Conservation (phyloP, 2,329 filamentous ascomycete species). For the Pseudogymnoascus pannorum region DNA sequence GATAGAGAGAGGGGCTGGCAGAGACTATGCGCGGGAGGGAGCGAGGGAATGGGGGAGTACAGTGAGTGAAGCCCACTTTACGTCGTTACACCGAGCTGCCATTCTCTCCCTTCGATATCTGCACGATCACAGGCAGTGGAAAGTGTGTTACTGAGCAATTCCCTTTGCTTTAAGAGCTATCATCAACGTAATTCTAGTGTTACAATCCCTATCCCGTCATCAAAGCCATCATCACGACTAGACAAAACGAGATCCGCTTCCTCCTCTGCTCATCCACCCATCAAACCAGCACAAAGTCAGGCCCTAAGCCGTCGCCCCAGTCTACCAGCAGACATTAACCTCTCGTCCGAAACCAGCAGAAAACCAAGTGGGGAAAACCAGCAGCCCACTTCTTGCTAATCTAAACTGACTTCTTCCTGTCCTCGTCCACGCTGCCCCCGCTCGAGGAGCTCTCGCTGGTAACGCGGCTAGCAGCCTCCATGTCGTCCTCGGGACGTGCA, state of each 20-base stretch:
- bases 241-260: background rate
- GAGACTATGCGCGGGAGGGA: background rate
- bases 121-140: background rate
- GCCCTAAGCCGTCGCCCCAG: background rate
- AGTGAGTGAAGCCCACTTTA: background rate
- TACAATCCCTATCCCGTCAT: background rate
- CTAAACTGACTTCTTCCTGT: constrained; percentile 39
- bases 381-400: background rate
- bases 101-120: background rate
- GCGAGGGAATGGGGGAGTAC: background rate
- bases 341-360: background rate
- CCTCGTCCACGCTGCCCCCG: constrained; percentile 26
- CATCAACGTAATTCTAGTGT: background rate
- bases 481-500: constrained; percentile 33
- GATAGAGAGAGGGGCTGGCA: too few species aligned
- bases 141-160: background rate
- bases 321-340: background rate
- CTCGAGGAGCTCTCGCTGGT: constrained; percentile 26
- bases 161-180: constrained; percentile 3
- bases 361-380: background rate
- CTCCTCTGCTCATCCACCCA: background rate
- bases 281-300: background rate
- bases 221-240: background rate
- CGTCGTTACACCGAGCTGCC: background rate
- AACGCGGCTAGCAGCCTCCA: constrained; percentile 21